Evolutionary conservation across 176 grass and related monocot species (phyloP).

Genomic region (Musa itinerans): DNA sequence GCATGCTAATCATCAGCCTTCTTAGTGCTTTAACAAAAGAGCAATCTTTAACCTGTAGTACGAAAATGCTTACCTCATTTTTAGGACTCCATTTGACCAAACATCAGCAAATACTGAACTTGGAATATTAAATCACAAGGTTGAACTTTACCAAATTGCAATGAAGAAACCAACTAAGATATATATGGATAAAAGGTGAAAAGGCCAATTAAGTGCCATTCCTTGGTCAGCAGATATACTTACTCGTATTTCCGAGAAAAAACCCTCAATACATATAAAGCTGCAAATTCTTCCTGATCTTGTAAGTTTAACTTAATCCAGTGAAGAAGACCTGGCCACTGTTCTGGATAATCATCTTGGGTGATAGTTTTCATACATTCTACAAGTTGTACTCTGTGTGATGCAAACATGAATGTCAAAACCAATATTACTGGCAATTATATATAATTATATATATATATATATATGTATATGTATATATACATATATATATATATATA

Average conservation of each 20-base stretch:
- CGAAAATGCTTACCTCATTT: too few relatives aligned
- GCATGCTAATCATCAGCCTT: too few relatives aligned
- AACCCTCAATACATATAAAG: constrained; percentile 85
- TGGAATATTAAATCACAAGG: too few relatives aligned
- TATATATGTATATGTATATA: too few relatives aligned
- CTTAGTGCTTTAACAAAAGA: too few relatives aligned
- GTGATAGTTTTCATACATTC: constrained; percentile 98
- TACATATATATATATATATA: neutral
- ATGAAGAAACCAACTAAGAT: too few relatives aligned
- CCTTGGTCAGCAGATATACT: constrained; percentile 30
- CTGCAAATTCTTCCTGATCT: constrained; percentile 73
- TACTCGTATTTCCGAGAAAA: constrained; percentile 89
- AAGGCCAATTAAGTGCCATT: constrained; percentile 18
- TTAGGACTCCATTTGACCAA: too few relatives aligned
- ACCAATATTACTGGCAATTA: neutral
- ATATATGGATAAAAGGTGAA: neutral
- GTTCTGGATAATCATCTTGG: constrained; percentile 83
- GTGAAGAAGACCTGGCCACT: constrained; percentile 81
- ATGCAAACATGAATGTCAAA: neutral
- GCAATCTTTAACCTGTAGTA: too few relatives aligned
- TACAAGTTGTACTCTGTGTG: constrained; percentile 62
- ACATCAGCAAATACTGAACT: too few relatives aligned
- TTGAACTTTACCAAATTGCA: too few relatives aligned
- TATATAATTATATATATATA: too few relatives aligned
- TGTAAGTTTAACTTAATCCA: constrained; percentile 79